Evolutionary conservation across 2,329 filamentous ascomycete genomes (phyloP).

Genomic region (Rhynchosporium secalis): DNA sequence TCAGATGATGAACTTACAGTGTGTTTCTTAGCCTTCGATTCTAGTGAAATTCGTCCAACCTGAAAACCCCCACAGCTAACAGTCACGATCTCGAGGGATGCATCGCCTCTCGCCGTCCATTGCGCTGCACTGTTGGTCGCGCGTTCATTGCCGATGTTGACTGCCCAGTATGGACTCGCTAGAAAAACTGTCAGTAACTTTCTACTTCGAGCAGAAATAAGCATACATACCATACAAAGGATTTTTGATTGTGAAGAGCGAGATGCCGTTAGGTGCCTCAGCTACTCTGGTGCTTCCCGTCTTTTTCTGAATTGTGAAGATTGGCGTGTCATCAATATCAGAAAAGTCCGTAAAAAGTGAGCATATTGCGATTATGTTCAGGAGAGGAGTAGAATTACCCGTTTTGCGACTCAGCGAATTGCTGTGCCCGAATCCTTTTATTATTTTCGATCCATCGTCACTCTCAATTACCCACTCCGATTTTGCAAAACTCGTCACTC

Average conservation of each 20-base stretch:
- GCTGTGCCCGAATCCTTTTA: conserved; percentile 17
- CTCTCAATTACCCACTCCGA: conserved; percentile 23
- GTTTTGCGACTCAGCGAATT: conserved; percentile 22
- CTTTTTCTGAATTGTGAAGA: conserved; percentile 23
- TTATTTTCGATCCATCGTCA: background rate
- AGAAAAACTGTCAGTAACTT: background rate
- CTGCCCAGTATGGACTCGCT: conserved; percentile 24
- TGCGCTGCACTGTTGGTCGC: background rate
- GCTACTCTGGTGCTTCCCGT: conserved; percentile 25
- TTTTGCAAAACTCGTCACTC: conserved; percentile 19
- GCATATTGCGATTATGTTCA: background rate
- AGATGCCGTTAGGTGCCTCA: conserved; percentile 14
- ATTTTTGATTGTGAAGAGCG: conserved; percentile 21
- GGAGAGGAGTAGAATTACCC: conserved; percentile 13
- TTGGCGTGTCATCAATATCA: conserved; percentile 17
- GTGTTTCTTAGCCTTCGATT: conserved; percentile 20
- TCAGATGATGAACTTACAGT: conserved; percentile 15
- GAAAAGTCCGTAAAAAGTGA: conserved; percentile 15
- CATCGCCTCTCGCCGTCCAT: conserved; percentile 24
- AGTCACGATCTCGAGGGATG: conserved; percentile 14
- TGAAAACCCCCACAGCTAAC: conserved; percentile 24
- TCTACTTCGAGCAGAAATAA: background rate
- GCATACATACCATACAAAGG: conserved; percentile 16
- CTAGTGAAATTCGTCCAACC: conserved; percentile 22
- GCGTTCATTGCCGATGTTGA: conserved; percentile 8